Evolutionary conservation across 164 flowering plant species (phyloP).

Genomic region (Stephania japonica): DNA sequence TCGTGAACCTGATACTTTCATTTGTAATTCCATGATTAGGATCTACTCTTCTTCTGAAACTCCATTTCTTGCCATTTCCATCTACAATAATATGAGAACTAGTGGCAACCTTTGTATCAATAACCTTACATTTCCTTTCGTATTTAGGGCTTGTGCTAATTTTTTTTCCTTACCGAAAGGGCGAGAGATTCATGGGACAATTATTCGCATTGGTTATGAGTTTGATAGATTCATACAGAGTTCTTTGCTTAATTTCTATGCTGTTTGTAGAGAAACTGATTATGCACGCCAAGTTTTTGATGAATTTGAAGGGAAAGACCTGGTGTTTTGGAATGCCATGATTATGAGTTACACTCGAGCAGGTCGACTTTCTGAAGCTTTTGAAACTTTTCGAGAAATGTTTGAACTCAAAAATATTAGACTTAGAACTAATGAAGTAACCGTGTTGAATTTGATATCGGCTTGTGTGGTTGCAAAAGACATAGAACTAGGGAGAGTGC

Average conservation of each 20-base stretch:
- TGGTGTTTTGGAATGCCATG: conserved; percentile 18
- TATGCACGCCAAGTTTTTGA: conserved; percentile 13
- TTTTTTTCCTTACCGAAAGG: conserved; percentile 2
- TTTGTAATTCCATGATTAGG: conserved; percentile 11
- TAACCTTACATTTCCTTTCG: conserved; percentile 12
- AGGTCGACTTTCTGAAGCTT: conserved; percentile 6
- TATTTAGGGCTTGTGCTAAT: conserved; percentile 17
- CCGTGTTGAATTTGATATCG: conserved; percentile 10
- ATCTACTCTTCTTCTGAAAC: conserved; percentile 10
- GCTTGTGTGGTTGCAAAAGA: conserved; percentile 10
- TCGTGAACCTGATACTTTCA: conserved; percentile 8
- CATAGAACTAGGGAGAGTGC: conserved; percentile 5
- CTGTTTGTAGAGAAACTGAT: conserved; percentile 11
- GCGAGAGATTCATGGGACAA: conserved; percentile 13
- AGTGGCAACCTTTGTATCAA: neutral
- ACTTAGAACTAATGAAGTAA: conserved; percentile 17
- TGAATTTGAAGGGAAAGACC: conserved; percentile 11
- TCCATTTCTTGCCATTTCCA: conserved; percentile 7
- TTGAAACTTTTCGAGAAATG: conserved; percentile 13
- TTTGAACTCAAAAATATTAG: conserved; percentile 1
- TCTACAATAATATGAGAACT: conserved; percentile 9
- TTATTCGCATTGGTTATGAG: conserved; percentile 10
- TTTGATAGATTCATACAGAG: conserved; percentile 13
- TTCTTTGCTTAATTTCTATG: conserved; percentile 17
- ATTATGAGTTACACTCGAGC: conserved; percentile 14